Conservation (phyloP, 177 flowering plant species). For the Vitis hybrid region DNA sequence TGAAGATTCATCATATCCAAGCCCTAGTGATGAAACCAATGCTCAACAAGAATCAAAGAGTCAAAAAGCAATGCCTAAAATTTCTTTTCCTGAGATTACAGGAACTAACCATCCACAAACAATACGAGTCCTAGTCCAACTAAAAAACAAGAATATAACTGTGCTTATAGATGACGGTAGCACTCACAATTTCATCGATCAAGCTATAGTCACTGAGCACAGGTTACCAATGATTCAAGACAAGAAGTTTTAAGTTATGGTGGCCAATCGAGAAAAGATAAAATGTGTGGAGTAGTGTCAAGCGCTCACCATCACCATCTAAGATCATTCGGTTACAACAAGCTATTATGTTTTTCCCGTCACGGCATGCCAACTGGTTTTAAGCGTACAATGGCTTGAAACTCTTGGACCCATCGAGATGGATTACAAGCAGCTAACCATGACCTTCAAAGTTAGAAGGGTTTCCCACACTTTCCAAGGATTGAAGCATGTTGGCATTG, state of each 20-base stretch:
- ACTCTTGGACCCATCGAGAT: constrained; percentile 8
- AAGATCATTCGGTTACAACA: not conserved
- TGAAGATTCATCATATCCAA: not conserved
- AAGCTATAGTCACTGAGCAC: not conserved
- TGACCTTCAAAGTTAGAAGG: constrained; percentile 2
- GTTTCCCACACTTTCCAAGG: constrained; percentile 4
- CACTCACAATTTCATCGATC: too few relatives aligned
- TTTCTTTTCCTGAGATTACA: not conserved
- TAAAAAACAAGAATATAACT: not conserved
- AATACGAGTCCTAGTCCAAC: not conserved
- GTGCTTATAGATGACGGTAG: not conserved
- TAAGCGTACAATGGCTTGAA: constrained; percentile 1
- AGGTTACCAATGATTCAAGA: not conserved
- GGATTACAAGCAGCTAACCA: not conserved
- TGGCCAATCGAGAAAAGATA: not conserved
- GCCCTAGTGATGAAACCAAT: not conserved
- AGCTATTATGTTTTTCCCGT: not conserved
- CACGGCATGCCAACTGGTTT: not conserved
- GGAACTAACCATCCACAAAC: not conserved
- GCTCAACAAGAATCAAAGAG: not conserved
- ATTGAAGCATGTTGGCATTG: not conserved
- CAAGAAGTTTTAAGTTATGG: not conserved
- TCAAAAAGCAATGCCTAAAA: constrained; percentile 3
- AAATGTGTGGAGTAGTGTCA: not conserved
- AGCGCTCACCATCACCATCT: not conserved